A percentile compares a stretch with the other conserved stretches of the same genome.
Conservation (phyloP, 1,284 basidiomycete species). For the Leccinum variabile region DNA sequence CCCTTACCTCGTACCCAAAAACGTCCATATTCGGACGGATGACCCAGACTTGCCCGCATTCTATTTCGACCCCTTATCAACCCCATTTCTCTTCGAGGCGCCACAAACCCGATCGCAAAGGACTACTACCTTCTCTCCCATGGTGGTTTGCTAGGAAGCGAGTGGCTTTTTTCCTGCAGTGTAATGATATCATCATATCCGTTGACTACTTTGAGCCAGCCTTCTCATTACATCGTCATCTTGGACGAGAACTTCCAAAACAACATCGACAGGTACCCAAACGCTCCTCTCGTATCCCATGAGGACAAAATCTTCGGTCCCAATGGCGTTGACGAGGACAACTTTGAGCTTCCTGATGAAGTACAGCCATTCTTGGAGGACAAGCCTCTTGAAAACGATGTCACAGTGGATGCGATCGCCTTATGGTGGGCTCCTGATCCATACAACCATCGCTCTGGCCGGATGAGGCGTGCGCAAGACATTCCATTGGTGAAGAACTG, state of each 20-base stretch:
- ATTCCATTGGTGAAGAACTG: constrained; percentile 96
- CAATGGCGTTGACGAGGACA: constrained; percentile 81
- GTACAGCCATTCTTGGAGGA: constrained; percentile 84
- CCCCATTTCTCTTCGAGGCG: constrained; percentile 90
- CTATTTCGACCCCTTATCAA: constrained; percentile 98
- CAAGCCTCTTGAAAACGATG: constrained; percentile 83
- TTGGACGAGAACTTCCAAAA: no score
- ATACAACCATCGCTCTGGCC: constrained; percentile 55
- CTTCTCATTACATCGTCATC: no score
- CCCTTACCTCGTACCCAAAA: constrained; percentile 93
- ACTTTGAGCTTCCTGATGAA: constrained; percentile 84
- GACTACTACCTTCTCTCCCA: no score
- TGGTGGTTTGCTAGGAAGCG: no score
- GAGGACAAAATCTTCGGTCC: constrained; percentile 92
- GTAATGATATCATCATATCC: no score
- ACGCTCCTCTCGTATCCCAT: constrained; percentile 80
- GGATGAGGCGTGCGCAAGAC: constrained; percentile 93
- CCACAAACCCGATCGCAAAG: constrained; percentile 37
- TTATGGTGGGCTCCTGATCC: constrained; percentile 62
- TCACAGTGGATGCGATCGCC: constrained; percentile 95
- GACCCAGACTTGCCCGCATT: constrained; percentile 99
- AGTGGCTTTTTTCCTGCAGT: no score
- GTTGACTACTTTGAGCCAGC: no score
- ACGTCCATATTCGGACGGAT: constrained; percentile 98
- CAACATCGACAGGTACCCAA: constrained; percentile 54